Evolutionary conservation across 192 early-diverging fungal genomes (phyloP).

Genomic region (Mortierella antarctica): DNA sequence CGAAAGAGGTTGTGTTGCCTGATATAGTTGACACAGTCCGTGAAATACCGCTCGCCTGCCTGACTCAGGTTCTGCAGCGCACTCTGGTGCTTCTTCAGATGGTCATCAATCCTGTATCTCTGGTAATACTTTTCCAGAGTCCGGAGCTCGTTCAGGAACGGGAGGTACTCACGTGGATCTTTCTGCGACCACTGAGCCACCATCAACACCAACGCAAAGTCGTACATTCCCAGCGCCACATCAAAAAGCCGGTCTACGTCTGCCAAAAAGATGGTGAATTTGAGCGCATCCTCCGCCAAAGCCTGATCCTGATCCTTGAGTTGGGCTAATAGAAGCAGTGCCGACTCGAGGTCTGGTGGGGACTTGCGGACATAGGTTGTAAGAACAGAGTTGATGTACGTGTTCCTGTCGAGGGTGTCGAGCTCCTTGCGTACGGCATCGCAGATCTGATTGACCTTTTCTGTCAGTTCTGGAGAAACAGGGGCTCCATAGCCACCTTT

Average conservation of each 20-base stretch:
- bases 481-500: slow-evolving; percentile 9
- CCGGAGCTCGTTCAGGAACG: slow-evolving; percentile 86
- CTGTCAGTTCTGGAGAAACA: slow-evolving; percentile 27
- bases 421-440: slow-evolving; percentile 72
- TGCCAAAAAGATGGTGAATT: slow-evolving; percentile 92
- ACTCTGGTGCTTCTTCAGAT: slow-evolving; percentile 74
- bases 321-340: slow-evolving; percentile 74
- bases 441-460: slow-evolving; percentile 85
- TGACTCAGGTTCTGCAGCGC: slow-evolving; percentile 78
- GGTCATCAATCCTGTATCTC: slow-evolving; percentile 88
- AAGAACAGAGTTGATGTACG: slow-evolving; percentile 83
- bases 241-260: slow-evolving; percentile 91
- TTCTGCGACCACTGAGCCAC: slow-evolving; percentile 98
- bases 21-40: slow-evolving; percentile 73
- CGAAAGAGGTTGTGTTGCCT: slow-evolving; percentile 73
- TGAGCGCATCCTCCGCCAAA: slow-evolving; percentile 86
- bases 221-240: slow-evolving; percentile 94
- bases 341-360: slow-evolving; percentile 85
- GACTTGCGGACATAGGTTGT: slow-evolving; percentile 85
- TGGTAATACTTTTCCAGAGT: slow-evolving; percentile 82
- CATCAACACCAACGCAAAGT: slow-evolving; percentile 91
- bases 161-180: slow-evolving; percentile 96
- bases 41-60: slow-evolving; percentile 64
- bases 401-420: slow-evolving; percentile 55
- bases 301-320: slow-evolving; percentile 69